Evolutionary conservation across 768 basidiomycete genomes (phyloP).

Genomic region (Melanogaster broomeanus): DNA sequence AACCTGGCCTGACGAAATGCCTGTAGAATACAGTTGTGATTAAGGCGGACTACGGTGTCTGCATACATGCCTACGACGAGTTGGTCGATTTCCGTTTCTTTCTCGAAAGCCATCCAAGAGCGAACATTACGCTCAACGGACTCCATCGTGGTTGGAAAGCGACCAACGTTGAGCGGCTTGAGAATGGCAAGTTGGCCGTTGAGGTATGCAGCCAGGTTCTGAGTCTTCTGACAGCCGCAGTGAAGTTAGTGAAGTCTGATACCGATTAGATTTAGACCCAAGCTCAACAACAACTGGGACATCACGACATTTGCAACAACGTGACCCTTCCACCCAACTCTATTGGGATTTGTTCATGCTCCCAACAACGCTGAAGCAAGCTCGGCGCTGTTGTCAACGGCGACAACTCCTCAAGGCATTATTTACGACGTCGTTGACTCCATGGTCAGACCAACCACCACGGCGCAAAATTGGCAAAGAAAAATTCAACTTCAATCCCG

Average conservation of each 20-base stretch:
- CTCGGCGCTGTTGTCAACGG: slow-evolving; percentile 17
- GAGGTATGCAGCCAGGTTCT: background rate
- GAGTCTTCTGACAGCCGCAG: no score
- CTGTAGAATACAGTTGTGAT: slow-evolving; percentile 32
- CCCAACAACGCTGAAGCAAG: slow-evolving; percentile 15
- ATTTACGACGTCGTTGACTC: slow-evolving; percentile 22
- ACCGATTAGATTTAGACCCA: slow-evolving; percentile 10
- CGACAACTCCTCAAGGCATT: slow-evolving; percentile 25
- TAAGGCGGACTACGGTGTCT: background rate
- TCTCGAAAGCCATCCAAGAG: slow-evolving; percentile 71
- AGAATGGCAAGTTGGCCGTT: background rate
- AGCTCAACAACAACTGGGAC: no score
- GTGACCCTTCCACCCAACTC: slow-evolving; percentile 8
- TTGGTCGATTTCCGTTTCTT: slow-evolving; percentile 59
- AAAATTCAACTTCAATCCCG: slow-evolving; percentile 79
- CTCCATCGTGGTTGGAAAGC: slow-evolving; percentile 36
- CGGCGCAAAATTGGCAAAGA: slow-evolving; percentile 35
- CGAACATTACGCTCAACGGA: slow-evolving; percentile 54
- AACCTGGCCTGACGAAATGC: slow-evolving; percentile 52
- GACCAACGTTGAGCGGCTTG: background rate
- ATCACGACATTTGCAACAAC: slow-evolving; percentile 3
- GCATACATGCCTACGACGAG: slow-evolving; percentile 56
- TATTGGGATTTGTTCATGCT: slow-evolving; percentile 20
- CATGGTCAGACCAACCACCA: slow-evolving; percentile 11
- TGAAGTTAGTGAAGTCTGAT: background rate